Base-by-base conservation (phyloP, 352 stramenopile species). In the Saprolegnia parasitica region DNA sequence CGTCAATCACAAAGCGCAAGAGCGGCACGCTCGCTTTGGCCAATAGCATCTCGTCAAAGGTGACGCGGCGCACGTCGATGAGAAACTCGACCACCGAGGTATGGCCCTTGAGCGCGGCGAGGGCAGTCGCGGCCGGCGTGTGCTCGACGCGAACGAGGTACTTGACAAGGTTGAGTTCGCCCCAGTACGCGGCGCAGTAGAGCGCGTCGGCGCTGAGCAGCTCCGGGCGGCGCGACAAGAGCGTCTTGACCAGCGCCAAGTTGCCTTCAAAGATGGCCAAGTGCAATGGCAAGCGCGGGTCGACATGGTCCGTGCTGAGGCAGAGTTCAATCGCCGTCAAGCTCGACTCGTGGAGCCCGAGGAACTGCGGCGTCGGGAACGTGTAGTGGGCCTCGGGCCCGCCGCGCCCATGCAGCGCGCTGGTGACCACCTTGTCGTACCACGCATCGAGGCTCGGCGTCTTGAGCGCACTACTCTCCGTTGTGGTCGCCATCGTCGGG, bases 191-290 rank as follows among this genome's bases (percentile, higher is more conserved):
- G 56, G 60, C 60, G 35, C 52, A 60, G 21, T 54, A 67, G 21
- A 67, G 46, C 26, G 60, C 60, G 46, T 67, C 60, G 13, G 32
- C 40, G 13, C 21, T 54, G 5, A 23, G 5, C 6, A 67, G 21
- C 13, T 67, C 60, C 5, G 35, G 60, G 21, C 60, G 60, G 21
- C 29, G 20, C 18, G 20, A 2, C 60, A 67, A 23, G 20, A 67
- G 32, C 5, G 24, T 45, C 26, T 67, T 50, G 20, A 67, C 60
- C 4, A 54, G 20, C 24, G 32, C 0, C 13, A 67, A n/a, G 26
- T 67, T 67, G 32, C 60, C 60, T 56, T 67, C 60, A 67, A 67
- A 67, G 32, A 67, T 67, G 13, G 60, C 60, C 8, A 67, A 21
- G 56, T 67, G 60, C 60, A 67, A 67, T 29, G 60, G 60, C 10